Evolutionary conservation across 805 yeast genomes (phyloP), one percentile per base, ranked within the genome.

Genomic region (Maudiozyma saulgeensis): DNA sequence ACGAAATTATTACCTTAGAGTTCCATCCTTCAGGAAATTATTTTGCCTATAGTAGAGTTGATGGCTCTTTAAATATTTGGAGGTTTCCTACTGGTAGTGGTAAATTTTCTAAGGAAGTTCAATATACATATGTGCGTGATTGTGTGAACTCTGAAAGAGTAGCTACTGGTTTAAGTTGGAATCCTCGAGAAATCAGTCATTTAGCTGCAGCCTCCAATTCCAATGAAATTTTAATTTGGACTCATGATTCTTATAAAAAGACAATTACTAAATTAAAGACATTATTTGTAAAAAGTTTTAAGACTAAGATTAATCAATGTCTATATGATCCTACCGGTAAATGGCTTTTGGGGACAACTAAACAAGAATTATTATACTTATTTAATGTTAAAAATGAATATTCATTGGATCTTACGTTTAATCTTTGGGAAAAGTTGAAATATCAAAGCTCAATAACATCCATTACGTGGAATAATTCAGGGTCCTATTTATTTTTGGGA

Each of bases 311-410:
- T 16, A 53, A 50, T 21, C 55, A 50, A 41, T 60, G 65, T 19
- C 47, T 53, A 41, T 80, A 69, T 57, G 73, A 77, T 15, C 65
- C 70, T 4, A 78, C 73, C 56, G 82, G 84, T 0, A 63, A 64
- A 32, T 63, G 69, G 53, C 54, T 82, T 32, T 66, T 72, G 2
- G 77, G 72, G 13, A 71, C 71, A 2, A 75, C 76, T 26, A 61
- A 71, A 46, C 64, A 65, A 26, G 70, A 72, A 18, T 62, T 60
- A 4, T 43, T 80, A 0, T 51, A 57, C 8, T 51, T 79, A 4
- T 68, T 68, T 44, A 64, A 70, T 28, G 69, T 68, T 1, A 47
- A 47, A 11, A 55, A 63, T 4, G 66, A 68, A 49, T 70, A 68
- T 51, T 52, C 43, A 62, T 62, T 47, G 9, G 64, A 38, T 6